Conservation (phyloP, 441 rosid species). For the Pelargonium myrrhifolium region DNA sequence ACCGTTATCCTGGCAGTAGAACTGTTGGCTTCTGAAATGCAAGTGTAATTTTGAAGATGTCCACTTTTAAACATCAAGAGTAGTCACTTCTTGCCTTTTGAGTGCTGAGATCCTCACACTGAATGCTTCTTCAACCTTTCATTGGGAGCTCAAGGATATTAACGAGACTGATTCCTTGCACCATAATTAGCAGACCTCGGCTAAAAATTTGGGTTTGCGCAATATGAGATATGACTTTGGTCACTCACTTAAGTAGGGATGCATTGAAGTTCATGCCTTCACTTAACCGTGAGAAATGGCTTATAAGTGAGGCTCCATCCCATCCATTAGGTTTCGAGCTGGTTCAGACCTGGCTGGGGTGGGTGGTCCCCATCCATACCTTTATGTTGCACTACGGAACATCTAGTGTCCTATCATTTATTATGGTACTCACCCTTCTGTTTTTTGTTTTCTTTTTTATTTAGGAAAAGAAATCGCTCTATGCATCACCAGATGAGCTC, state of each 20-base stretch:
- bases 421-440: background rate
- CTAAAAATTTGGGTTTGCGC: no score
- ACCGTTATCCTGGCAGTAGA: no score
- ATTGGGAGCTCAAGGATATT: no score
- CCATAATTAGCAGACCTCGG: no score
- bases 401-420: background rate
- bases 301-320: background rate
- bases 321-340: background rate
- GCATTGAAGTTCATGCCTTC: background rate
- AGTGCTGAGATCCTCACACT: no score
- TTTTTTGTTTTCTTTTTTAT: constrained; percentile 14
- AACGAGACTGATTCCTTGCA: no score
- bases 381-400: background rate
- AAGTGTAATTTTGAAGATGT: no score
- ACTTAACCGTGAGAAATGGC: background rate
- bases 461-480: constrained; percentile 64
- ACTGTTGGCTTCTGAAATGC: no score
- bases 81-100: no score
- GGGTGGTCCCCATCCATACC: background rate
- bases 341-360: background rate
- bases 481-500: constrained; percentile 54
- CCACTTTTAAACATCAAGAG: no score
- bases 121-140: no score
- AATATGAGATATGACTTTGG: no score
- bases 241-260: background rate